Evolutionary conservation across 257 asterid species (phyloP).

Genomic region (Nyctanthes arbortristis): DNA sequence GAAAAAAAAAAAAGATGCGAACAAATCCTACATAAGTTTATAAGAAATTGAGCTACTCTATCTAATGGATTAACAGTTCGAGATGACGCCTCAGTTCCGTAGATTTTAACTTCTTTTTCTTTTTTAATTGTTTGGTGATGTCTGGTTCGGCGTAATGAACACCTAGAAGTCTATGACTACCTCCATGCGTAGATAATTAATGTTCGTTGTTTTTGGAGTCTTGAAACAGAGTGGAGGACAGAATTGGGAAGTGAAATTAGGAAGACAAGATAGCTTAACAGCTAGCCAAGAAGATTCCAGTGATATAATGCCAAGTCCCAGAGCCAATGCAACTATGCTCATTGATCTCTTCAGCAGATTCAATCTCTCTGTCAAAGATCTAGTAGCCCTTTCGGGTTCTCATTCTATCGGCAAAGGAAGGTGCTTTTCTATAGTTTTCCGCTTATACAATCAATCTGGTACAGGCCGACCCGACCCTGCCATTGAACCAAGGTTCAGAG

Average conservation of each 20-base stretch:
- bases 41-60: too few species aligned
- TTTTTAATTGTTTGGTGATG: too few species aligned
- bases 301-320: constrained; percentile 89
- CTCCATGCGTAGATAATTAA: too few species aligned
- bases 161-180: too few species aligned
- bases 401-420: constrained; percentile 88
- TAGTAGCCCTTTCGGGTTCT: constrained; percentile 95
- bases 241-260: constrained; percentile 80
- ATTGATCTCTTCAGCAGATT: constrained; percentile 58
- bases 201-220: not conserved
- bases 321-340: constrained; percentile 73
- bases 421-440: constrained; percentile 76
- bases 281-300: constrained; percentile 83
- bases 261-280: constrained; percentile 77
- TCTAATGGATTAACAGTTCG: too few species aligned
- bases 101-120: constrained; percentile 5
- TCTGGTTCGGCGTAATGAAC: too few species aligned
- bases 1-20: too few species aligned
- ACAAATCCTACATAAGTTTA: too few species aligned
- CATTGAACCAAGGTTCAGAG: constrained; percentile 51
- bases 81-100: constrained; percentile 92
- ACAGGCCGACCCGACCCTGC: constrained; percentile 83
- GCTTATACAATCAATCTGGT: constrained; percentile 94
- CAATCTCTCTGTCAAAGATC: constrained; percentile 64
- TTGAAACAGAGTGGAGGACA: constrained; percentile 86